phyloP scores from a whole-genome alignment of 2,329 filamentous ascomycete species.

The Myrmaecium sp. region DNA sequence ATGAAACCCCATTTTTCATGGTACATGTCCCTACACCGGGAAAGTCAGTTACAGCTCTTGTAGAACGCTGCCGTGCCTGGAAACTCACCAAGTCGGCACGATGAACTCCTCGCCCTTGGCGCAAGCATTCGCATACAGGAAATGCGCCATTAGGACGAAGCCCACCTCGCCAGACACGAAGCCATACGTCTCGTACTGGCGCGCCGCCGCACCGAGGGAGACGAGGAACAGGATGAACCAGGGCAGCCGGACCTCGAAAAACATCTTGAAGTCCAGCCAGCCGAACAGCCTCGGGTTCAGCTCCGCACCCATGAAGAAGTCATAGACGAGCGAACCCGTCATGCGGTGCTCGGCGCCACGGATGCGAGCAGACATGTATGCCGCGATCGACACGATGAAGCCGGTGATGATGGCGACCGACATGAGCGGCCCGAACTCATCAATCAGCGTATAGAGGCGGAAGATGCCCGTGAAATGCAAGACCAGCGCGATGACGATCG shows the following conservation, averaged over 20 bases:
- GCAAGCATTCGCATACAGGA: slow-evolving; percentile 82
- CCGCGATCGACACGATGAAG: slow-evolving; percentile 64
- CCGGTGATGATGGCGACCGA: slow-evolving; percentile 86
- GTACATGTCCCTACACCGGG: slow-evolving; percentile 62
- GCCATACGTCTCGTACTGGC: slow-evolving; percentile 71
- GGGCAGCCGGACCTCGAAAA: slow-evolving; percentile 80
- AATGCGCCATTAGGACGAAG: slow-evolving; percentile 79
- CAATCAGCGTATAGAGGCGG: slow-evolving; percentile 78
- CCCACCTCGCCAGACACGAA: slow-evolving; percentile 73
- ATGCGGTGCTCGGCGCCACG: slow-evolving; percentile 82
- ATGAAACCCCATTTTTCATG: slow-evolving; percentile 96
- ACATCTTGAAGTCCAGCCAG: slow-evolving; percentile 85
- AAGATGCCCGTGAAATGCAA: slow-evolving; percentile 76
- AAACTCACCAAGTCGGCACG: slow-evolving; percentile 56
- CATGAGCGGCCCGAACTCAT: slow-evolving; percentile 88
- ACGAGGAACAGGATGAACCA: slow-evolving; percentile 83
- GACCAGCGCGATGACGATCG: slow-evolving; percentile 49
- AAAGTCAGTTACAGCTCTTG: slow-evolving; percentile 4
- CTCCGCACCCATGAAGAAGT: slow-evolving; percentile 85
- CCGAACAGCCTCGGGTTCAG: slow-evolving; percentile 75
- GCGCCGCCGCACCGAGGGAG: slow-evolving; percentile 56
- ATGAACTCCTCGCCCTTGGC: slow-evolving; percentile 86
- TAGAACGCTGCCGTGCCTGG: not conserved
- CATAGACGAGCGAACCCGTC: slow-evolving; percentile 67
- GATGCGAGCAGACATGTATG: slow-evolving; percentile 68